Base-by-base conservation (phyloP, 768 basidiomycete genomes). In the Amanita rimosa region DNA sequence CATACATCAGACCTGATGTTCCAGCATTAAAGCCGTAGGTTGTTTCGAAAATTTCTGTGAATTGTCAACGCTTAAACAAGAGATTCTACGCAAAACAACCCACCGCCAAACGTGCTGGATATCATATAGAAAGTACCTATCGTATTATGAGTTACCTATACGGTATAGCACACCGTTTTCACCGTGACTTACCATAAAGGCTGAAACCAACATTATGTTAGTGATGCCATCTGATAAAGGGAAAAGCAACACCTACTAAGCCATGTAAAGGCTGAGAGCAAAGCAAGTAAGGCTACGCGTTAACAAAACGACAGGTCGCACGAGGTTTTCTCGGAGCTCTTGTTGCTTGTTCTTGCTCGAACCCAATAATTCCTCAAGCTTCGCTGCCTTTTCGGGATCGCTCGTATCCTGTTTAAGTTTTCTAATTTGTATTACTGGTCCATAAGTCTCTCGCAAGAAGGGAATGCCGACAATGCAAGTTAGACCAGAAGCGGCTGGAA, bases 371-470 rank as follows among this genome's bases (percentile, higher is more conserved):
- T 19, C 5, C 4, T 49, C 16, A 17, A 49, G 40, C 21, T 34
- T 21, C 7, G 31, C 40, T 1, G 63, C 63, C 53, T 70, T 72
- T 56, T 82, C 81, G 0, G 62, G 66, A 57, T 82, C 76, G 3
- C 17, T 37, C n/a, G n/a, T 14, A 9, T 33, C 7, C 17, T 57
- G 56, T 42, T 60, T 60, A 2, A 69, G 70, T 14, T 64, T 64
- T 21, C 74, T 71, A 22, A 70, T 55, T 10, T 79, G 77, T 35
- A 89, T 72, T 35, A 85, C 67, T 1, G 88, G 88, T 0, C 72
- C 80, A 57, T 88, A 91, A 0, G 88, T 87, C 62, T 90, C 88
- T 26, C 66, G 68, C n/a, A 85, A 64, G 31, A 85, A 58, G 10
- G 83, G 78, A 19, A 85, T 71, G 4, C 75, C 82, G 3, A 81